These are phyloP conservation scores for Laburnicola sp. DNA, from an alignment of 2,329 filamentous ascomycete species.

Conservation along the genomic window DNA sequence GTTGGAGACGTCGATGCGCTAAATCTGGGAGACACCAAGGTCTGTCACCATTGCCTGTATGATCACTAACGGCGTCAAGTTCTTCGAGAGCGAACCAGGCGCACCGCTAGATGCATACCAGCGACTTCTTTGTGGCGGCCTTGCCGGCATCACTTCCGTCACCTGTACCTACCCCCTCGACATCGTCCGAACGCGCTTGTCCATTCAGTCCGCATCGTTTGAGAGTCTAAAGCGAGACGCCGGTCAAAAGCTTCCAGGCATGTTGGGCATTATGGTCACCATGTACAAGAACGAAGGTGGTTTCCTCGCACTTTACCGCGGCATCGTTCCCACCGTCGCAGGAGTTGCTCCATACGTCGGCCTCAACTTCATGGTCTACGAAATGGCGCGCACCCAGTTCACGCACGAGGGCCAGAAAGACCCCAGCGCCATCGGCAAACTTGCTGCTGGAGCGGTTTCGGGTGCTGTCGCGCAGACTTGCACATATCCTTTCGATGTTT, in stretches of 20 bases:
- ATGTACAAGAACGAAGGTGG: conserved; percentile 96
- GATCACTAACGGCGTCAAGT: conserved; percentile 48
- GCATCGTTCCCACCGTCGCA: conserved; percentile 89
- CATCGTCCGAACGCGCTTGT: conserved; percentile 92
- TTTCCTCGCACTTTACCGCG: conserved; percentile 81
- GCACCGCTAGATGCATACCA: conserved; percentile 72
- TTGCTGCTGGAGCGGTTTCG: conserved; percentile 89
- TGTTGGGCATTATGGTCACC: conserved; percentile 78
- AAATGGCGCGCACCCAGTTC: conserved; percentile 79
- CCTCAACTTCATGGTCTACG: conserved; percentile 98
- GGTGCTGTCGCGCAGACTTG: conserved; percentile 95
- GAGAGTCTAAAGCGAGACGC: conserved; percentile 63
- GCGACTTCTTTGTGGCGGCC: conserved; percentile 84
- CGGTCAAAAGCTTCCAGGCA: conserved; percentile 72
- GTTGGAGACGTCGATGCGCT: neutral
- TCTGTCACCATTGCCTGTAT: neutral
- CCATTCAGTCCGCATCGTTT: conserved; percentile 97
- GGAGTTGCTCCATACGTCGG: conserved; percentile 97
- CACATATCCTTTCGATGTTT: conserved; percentile 96
- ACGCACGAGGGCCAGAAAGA: conserved; percentile 87
- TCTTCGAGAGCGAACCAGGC: conserved; percentile 77
- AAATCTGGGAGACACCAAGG: neutral
- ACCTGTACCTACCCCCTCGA: conserved; percentile 94
- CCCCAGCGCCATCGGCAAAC: conserved; percentile 76
- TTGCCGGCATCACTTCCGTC: conserved; percentile 94